These are phyloP conservation scores for Ordospora pajunii DNA, from an alignment of 371 early-diverging fungal genomes.

Conservation along the genomic window DNA sequence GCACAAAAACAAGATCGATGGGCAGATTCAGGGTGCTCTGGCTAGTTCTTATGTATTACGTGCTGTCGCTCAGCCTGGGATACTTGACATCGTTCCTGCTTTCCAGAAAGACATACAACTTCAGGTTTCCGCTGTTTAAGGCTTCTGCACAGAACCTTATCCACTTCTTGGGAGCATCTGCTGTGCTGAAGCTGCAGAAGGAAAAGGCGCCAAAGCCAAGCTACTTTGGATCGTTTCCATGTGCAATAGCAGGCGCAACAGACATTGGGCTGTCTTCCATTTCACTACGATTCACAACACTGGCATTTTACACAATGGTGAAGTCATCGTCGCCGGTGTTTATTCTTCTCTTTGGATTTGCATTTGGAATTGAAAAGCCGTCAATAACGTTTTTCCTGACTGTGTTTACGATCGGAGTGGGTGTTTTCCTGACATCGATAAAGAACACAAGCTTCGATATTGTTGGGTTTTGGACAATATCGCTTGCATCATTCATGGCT, in stretches of 20 bases:
- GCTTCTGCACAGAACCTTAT: conserved; percentile 46
- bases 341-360: conserved; percentile 57
- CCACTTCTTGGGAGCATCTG: conserved; percentile 52
- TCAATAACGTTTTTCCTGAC: conserved; percentile 38
- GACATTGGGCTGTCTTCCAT: conserved; percentile 58
- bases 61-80: conserved; percentile 45
- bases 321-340: conserved; percentile 61
- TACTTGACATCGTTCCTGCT: conserved; percentile 57
- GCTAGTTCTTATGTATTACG: conserved; percentile 36
- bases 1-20: conserved; percentile 18
- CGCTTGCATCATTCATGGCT: conserved; percentile 52
- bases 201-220: conserved; percentile 11
- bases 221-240: conserved; percentile 30
- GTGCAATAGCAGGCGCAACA: conserved; percentile 53
- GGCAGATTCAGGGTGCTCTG: neutral
- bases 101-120: conserved; percentile 54
- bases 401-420: conserved; percentile 57
- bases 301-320: conserved; percentile 61
- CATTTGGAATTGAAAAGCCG: conserved; percentile 56
- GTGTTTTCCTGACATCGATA: conserved; percentile 53
- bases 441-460: conserved; percentile 40
- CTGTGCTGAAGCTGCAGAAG: conserved; percentile 17
- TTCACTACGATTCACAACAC: conserved; percentile 48
- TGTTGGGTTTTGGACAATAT: conserved; percentile 35
- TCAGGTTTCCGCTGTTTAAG: conserved; percentile 59